A percentile compares a stretch with the other conserved stretches of the same genome.
These are phyloP conservation scores for Ceratocystis destructans DNA, from an alignment of 2,329 filamentous ascomycete species.

Conservation along the genomic window DNA sequence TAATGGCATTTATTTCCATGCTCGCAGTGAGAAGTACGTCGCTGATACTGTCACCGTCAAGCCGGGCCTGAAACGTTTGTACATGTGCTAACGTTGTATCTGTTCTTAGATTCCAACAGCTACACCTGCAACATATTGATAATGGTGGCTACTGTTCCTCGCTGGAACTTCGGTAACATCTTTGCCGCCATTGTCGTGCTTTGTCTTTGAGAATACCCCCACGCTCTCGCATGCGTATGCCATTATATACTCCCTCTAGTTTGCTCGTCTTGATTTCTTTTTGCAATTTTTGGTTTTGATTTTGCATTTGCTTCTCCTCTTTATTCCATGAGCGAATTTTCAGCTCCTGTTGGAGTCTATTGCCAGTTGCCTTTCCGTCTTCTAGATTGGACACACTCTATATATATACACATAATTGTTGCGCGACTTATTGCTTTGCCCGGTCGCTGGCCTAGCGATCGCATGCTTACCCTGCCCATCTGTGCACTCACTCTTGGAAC, in stretches of 20 bases:
- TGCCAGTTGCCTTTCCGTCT: constrained; percentile 5
- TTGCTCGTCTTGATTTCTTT: constrained; percentile 8
- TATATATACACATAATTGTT: not conserved
- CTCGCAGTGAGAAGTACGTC: constrained; percentile 89
- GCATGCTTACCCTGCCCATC: constrained; percentile 1
- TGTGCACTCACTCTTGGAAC: constrained; percentile 31
- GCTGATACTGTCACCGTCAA: too few relatives aligned
- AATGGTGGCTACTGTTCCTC: constrained; percentile 72
- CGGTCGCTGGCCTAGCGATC: constrained; percentile 1
- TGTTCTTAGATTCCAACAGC: constrained; percentile 63
- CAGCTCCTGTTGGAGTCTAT: constrained; percentile 7
- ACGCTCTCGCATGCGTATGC: not conserved
- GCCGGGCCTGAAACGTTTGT: not conserved
- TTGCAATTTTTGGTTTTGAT: constrained; percentile 2
- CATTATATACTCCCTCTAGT: constrained; percentile 12
- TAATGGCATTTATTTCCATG: constrained; percentile 93
- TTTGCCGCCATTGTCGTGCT: not conserved
- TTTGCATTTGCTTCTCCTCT: not conserved
- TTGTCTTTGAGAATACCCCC: not conserved
- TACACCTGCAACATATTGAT: constrained; percentile 78
- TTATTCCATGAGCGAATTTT: not conserved
- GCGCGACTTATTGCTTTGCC: too few relatives aligned
- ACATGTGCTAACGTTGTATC: not conserved
- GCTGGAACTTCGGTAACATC: constrained; percentile 55
- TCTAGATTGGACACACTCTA: not conserved